A percentile compares a stretch with the other conserved stretches of the same genome.
These are phyloP conservation scores for Smithsoniella earleae DNA, from an alignment of 163 green algal species.

Conservation along the genomic window DNA sequence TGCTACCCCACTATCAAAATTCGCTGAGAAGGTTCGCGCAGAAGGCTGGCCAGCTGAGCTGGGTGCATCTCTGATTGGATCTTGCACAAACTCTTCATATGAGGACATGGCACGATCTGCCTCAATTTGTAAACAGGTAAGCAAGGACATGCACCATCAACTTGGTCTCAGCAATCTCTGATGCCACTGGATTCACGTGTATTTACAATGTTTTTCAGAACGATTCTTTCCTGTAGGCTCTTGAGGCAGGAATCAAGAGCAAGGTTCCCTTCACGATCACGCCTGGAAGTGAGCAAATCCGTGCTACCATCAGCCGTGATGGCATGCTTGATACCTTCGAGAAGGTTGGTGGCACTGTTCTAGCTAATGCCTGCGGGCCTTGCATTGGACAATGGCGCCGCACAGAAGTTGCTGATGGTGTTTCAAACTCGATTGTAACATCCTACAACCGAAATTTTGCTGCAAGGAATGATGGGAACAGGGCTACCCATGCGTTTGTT, in stretches of 20 bases:
- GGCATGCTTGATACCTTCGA: constrained; percentile 82
- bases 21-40: constrained; percentile 54
- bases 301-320: constrained; percentile 83
- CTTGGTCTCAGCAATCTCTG: too few species aligned
- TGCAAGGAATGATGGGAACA: constrained; percentile 89
- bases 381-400: constrained; percentile 96
- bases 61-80: constrained; percentile 79
- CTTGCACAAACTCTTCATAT: constrained; percentile 88
- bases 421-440: constrained; percentile 90
- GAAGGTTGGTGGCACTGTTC: constrained; percentile 81
- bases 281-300: constrained; percentile 85
- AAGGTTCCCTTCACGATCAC: constrained; percentile 89
- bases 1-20: constrained; percentile 68
- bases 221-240: background rate
- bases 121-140: constrained; percentile 64
- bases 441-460: constrained; percentile 96
- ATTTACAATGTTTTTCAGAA: too few species aligned
- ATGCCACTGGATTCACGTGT: too few species aligned
- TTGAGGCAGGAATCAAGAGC: constrained; percentile 35
- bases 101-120: constrained; percentile 88
- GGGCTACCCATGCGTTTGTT: constrained; percentile 85
- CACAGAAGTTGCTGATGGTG: constrained; percentile 62
- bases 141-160: too few species aligned
- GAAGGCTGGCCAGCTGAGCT: constrained; percentile 68
- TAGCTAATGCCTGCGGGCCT: constrained; percentile 86